Evolutionary conservation across 495 filamentous ascomycete species (phyloP).

Genomic region (Cercophora samala): DNA sequence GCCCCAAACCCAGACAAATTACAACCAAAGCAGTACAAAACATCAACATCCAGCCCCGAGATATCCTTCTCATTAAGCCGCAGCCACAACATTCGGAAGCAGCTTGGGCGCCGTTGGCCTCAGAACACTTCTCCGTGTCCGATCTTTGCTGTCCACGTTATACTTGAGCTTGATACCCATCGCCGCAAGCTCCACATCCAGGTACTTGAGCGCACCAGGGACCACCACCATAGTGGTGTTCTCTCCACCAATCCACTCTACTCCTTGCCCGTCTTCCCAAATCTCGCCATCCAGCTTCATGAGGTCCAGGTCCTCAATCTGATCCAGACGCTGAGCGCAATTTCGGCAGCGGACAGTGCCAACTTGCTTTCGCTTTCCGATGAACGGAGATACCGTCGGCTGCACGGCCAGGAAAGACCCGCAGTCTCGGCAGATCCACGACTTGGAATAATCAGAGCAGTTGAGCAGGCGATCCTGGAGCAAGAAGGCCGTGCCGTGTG

Average conservation of each 20-base stretch:
- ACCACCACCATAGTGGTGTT: slow-evolving; percentile 88
- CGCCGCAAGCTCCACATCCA: slow-evolving; percentile 91
- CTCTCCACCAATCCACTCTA: slow-evolving; percentile 78
- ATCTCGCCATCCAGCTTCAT: slow-evolving; percentile 63
- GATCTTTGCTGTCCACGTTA: slow-evolving; percentile 61
- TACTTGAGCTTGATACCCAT: slow-evolving; percentile 58
- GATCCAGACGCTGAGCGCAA: slow-evolving; percentile 65
- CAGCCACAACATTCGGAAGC: slow-evolving; percentile 16
- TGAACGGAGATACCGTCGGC: slow-evolving; percentile 67
- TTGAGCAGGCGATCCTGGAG: slow-evolving; percentile 94
- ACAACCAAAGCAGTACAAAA: neutral
- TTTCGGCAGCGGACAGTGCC: slow-evolving; percentile 71
- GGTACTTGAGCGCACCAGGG: slow-evolving; percentile 83
- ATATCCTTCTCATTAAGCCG: slow-evolving; percentile 14
- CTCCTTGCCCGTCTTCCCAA: slow-evolving; percentile 88
- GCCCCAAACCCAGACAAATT: slow-evolving; percentile 8
- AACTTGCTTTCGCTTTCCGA: slow-evolving; percentile 55
- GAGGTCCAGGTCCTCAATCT: slow-evolving; percentile 53
- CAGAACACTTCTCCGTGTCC: slow-evolving; percentile 43
- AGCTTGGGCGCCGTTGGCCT: slow-evolving; percentile 20
- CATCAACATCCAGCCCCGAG: slow-evolving; percentile 11
- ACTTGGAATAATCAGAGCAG: slow-evolving; percentile 83
- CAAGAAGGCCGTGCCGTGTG: slow-evolving; percentile 91
- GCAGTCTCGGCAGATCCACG: slow-evolving; percentile 84
- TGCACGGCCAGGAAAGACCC: slow-evolving; percentile 84